These are phyloP conservation scores for Aspergillus aculeatinus DNA, from an alignment of 2,329 filamentous ascomycete genomes.

Conservation along the genomic window DNA sequence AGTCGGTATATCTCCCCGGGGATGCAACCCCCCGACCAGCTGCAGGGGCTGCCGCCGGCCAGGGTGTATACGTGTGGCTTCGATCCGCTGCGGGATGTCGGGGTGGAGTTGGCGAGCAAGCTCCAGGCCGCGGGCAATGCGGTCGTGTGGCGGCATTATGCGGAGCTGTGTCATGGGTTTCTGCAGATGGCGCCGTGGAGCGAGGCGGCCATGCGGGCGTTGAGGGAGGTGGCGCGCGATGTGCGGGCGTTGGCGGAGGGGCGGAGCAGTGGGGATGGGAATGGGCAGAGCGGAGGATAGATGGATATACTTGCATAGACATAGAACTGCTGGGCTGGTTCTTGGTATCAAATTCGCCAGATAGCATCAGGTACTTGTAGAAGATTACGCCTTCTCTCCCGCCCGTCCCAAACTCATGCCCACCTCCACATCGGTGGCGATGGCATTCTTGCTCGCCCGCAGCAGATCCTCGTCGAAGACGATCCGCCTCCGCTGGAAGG, in stretches of 20 bases:
- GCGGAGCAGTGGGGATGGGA: not conserved
- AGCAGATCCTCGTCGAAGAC: constrained; percentile 42
- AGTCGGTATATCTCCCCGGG: constrained; percentile 33
- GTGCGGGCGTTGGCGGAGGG: not conserved
- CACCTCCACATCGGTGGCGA: constrained; percentile 41
- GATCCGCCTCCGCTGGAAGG: constrained; percentile 40
- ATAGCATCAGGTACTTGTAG: too few species aligned
- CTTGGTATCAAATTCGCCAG: too few species aligned
- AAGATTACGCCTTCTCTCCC: not conserved
- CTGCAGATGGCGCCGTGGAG: constrained; percentile 36
- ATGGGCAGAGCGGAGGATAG: not conserved
- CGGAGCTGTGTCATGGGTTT: constrained; percentile 30
- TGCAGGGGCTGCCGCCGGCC: constrained; percentile 27
- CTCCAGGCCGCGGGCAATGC: constrained; percentile 28
- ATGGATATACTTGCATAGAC: not conserved
- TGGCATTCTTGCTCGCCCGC: constrained; percentile 30
- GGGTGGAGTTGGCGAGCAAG: constrained; percentile 31
- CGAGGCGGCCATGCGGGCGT: constrained; percentile 21
- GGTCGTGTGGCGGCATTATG: constrained; percentile 29
- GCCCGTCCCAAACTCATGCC: constrained; percentile 39
- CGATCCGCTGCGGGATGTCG: constrained; percentile 33
- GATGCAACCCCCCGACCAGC: constrained; percentile 24
- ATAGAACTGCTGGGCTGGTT: not conserved
- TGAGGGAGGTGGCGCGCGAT: not conserved
- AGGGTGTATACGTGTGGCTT: constrained; percentile 35